These are phyloP conservation scores for Camelina sativa DNA, from an alignment of 345 rosid genomes.

Conservation along the genomic window DNA sequence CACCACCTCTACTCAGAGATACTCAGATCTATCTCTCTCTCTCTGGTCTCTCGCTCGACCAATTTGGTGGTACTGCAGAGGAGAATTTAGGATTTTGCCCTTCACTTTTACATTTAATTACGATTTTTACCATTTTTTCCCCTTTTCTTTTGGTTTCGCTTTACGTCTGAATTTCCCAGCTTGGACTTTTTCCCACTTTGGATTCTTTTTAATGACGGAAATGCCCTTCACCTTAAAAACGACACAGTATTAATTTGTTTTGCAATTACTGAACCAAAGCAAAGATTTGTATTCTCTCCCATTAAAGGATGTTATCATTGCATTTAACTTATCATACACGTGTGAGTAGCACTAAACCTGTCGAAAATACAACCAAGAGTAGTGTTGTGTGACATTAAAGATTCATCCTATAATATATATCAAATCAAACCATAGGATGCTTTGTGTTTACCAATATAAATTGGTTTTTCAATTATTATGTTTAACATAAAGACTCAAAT, in stretches of 20 bases:
- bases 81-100: constrained; percentile 14
- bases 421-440: background rate
- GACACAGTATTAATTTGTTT: constrained; percentile 18
- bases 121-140: constrained; percentile 37
- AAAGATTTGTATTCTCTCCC: background rate
- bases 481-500: background rate
- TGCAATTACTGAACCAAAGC: background rate
- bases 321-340: constrained; percentile 14
- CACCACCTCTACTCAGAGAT: background rate
- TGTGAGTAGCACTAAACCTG: constrained; percentile 18
- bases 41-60: constrained; percentile 41
- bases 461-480: no score
- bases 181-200: constrained; percentile 32
- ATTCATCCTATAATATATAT: background rate
- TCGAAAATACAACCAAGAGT: background rate
- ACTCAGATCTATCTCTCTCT: constrained; percentile 52
- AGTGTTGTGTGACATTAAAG: constrained; percentile 2
- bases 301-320: constrained; percentile 3
- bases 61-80: constrained; percentile 15
- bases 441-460: background rate
- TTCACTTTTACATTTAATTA: constrained; percentile 17
- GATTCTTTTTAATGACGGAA: constrained; percentile 14
- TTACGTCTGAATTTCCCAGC: constrained; percentile 41
- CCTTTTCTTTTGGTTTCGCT: constrained; percentile 2
- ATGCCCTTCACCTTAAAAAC: constrained; percentile 18